Evolutionary conservation across 352 stramenopile species (phyloP), one percentile per base, ranked within the genome.

Genomic region (Aphanomyces stellatus): DNA sequence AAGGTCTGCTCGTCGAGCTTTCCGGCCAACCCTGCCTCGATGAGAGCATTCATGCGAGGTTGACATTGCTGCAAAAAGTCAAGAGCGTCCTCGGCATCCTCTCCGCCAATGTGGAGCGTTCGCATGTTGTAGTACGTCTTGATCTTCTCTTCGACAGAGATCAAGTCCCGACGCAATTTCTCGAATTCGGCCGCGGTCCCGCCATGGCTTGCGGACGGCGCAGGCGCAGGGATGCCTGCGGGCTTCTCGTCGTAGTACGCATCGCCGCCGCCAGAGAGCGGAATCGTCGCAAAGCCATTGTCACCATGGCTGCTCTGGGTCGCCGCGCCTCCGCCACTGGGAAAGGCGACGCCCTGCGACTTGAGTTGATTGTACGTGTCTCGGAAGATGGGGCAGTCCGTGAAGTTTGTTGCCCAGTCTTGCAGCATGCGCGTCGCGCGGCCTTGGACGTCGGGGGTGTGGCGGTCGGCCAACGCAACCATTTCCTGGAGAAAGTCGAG

Each of bases 31-130:
- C 86, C 86, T 55, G 84, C 86, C 74, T 94, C 86, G 70, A 94
- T 94, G 13, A 94, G 71, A 46, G 84, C 88, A 70, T 94, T 94
- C 83, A 94, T 94, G 49, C 86, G 82, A 5, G 84, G 86, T 60
- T 90, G 82, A 65, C 86, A 94, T 66, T 94, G 86, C 1, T 76
- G 82, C 48, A 94, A 62, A 60, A 94, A 94, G 65, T 94, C 86
- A 42, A 91, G 59, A 13, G 82, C 75, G 35, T 94, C 78, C 27
- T 94, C 86, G 19, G 87, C 67, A 31, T 79, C 71, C 22, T 88
- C 81, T 8, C 31, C 28, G 17, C 71, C 63, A 24, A 72, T 76
- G 27, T 19, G 22, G 4, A 63, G 41, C 2, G 67, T 62, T n/a
- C 76, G 69, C 0, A 90, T 33, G 24, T 85, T 74, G 15, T 74